A percentile compares a stretch with the other conserved stretches of the same genome.
Conservation (phyloP, 1,284 basidiomycete genomes). For the Gymnopus androsaceus region DNA sequence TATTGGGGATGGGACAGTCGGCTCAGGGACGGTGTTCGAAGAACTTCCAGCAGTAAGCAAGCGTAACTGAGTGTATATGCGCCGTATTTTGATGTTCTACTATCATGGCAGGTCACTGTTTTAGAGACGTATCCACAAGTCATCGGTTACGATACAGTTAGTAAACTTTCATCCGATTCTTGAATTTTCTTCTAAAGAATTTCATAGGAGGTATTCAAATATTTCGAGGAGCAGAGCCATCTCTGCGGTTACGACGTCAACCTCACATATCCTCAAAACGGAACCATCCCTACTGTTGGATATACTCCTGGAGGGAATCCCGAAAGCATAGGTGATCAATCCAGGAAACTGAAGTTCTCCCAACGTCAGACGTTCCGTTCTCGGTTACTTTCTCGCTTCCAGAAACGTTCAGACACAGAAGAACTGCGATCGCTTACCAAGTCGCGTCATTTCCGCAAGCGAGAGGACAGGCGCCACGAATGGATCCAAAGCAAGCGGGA, state of each 20-base stretch:
- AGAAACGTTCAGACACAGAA: conserved; percentile 9
- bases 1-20: conserved; percentile 68
- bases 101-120: conserved; percentile 55
- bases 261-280: conserved; percentile 68
- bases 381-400: conserved; percentile 4
- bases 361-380: conserved; percentile 4
- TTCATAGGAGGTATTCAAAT: conserved; percentile 64
- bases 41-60: conserved; percentile 53
- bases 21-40: conserved; percentile 48
- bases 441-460: conserved; percentile 19
- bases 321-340: neutral
- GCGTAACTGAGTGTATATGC: too few relatives aligned
- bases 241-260: conserved; percentile 69
- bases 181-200: too few relatives aligned
- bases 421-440: conserved; percentile 13
- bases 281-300: conserved; percentile 50
- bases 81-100: too few relatives aligned
- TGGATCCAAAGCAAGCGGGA: conserved; percentile 34
- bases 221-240: conserved; percentile 65
- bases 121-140: conserved; percentile 74
- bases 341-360: neutral
- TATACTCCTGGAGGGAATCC: conserved; percentile 28
- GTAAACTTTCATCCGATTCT: conserved; percentile 48
- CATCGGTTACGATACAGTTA: conserved; percentile 60
- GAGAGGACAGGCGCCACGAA: conserved; percentile 26